Evolutionary conservation across 129 eudicot genomes (phyloP).

Genomic region (Kitagawia praeruptora): DNA sequence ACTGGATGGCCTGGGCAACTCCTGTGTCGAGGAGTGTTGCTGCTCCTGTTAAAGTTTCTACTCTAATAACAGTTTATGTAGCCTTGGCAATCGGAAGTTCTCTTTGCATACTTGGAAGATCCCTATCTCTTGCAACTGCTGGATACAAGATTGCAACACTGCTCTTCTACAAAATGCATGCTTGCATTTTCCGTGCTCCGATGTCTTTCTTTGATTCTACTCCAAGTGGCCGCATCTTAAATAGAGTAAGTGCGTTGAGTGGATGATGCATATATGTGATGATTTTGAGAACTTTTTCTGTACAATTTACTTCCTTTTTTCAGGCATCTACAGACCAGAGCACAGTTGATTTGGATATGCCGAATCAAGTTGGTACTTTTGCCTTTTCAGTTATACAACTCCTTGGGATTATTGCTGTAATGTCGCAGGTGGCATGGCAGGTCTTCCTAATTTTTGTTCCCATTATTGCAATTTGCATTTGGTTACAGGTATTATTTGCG

Average conservation of each 20-base stretch:
- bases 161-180: constrained; percentile 66
- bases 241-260: constrained; percentile 42
- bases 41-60: constrained; percentile 39
- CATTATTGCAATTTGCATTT: constrained; percentile 43
- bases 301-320: neutral
- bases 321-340: constrained; percentile 91
- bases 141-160: constrained; percentile 66
- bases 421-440: constrained; percentile 89
- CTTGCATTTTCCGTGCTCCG: constrained; percentile 64
- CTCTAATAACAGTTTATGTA: constrained; percentile 52
- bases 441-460: constrained; percentile 71
- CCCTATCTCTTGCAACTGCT: constrained; percentile 38
- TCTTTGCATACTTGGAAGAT: constrained; percentile 55
- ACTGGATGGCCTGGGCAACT: constrained; percentile 98
- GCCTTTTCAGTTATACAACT: constrained; percentile 63
- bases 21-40: constrained; percentile 47
- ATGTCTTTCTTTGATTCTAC: constrained; percentile 92
- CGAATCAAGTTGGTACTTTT: constrained; percentile 40
- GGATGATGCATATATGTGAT: neutral
- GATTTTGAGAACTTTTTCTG: neutral
- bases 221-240: constrained; percentile 77
- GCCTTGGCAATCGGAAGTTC: constrained; percentile 61
- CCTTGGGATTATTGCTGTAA: constrained; percentile 51
- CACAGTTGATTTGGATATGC: constrained; percentile 59
- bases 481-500: constrained; percentile 56